Evolutionary conservation across 805 yeast species (phyloP).

Genomic region (Wickerhamomyces ciferrii): DNA sequence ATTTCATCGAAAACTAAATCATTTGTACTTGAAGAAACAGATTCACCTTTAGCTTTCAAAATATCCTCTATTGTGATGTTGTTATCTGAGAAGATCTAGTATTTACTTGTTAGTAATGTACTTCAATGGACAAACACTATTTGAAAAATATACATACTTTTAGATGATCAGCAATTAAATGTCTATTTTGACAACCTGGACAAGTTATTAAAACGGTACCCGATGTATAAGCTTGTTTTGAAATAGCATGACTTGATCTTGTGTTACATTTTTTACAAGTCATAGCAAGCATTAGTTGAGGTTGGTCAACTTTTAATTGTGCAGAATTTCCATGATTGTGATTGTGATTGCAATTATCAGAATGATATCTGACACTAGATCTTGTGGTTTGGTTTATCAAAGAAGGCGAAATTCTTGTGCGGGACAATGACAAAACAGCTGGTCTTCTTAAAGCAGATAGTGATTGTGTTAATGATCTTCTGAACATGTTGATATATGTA

Average conservation of each 20-base stretch:
- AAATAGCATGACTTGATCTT: conserved; percentile 83
- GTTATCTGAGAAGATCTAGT: conserved; percentile 72
- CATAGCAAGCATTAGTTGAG: conserved; percentile 81
- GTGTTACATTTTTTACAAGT: conserved; percentile 86
- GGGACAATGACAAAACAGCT: background rate
- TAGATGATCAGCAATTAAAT: conserved; percentile 84
- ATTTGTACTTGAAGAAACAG: conserved; percentile 54
- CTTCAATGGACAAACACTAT: too few species aligned
- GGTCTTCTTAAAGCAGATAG: background rate
- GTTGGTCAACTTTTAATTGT: conserved; percentile 58
- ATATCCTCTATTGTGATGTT: conserved; percentile 77
- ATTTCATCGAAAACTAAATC: conserved; percentile 70
- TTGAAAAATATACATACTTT: conserved; percentile 31
- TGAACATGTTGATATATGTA: background rate
- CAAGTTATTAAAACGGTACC: conserved; percentile 90
- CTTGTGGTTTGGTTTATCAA: background rate
- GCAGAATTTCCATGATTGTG: conserved; percentile 11
- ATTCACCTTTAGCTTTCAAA: conserved; percentile 69
- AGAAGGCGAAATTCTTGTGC: background rate
- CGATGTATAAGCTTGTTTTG: conserved; percentile 82
- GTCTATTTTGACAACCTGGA: conserved; percentile 86
- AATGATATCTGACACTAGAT: conserved; percentile 6
- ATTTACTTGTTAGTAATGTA: conserved; percentile 16
- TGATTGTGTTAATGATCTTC: background rate
- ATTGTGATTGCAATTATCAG: background rate